Evolutionary conservation across 2,329 filamentous ascomycete genomes (phyloP).

Genomic region (Colletotrichum sp.): DNA sequence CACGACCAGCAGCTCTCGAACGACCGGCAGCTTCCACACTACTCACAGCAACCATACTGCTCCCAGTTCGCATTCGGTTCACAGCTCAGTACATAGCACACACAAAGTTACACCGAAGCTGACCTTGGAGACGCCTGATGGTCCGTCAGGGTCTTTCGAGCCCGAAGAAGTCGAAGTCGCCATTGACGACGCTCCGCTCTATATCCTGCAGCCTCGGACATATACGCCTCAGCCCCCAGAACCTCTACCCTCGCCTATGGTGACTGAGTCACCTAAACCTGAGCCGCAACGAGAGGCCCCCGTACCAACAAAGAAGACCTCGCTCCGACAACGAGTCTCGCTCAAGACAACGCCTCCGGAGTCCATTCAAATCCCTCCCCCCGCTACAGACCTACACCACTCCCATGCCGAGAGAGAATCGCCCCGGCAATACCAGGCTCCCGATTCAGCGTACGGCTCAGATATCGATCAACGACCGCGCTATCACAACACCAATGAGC

Average conservation of each 20-base stretch:
- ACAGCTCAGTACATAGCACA: background rate
- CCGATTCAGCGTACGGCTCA: conserved; percentile 54
- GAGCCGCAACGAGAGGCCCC: conserved; percentile 23
- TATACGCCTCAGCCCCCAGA: conserved; percentile 59
- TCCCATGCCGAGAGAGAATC: conserved; percentile 22
- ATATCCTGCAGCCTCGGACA: conserved; percentile 61
- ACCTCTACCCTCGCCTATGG: conserved; percentile 52
- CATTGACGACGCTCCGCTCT: conserved; percentile 47
- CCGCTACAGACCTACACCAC: conserved; percentile 38
- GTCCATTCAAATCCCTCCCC: conserved; percentile 59
- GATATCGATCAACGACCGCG: conserved; percentile 43
- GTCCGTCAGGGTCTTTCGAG: background rate
- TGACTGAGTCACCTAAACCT: conserved; percentile 30
- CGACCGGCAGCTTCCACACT: background rate
- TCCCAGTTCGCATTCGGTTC: background rate
- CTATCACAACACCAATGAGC: conserved; percentile 31
- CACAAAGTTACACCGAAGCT: conserved; percentile 7
- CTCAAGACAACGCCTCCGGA: conserved; percentile 57
- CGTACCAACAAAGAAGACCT: conserved; percentile 41
- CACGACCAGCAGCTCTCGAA: background rate
- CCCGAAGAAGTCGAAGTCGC: conserved; percentile 8
- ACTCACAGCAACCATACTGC: background rate
- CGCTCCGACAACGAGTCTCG: conserved; percentile 59
- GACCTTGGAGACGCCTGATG: conserved; percentile 13
- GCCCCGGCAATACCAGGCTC: conserved; percentile 24